These are phyloP conservation scores for Lactarius indigo DNA, from an alignment of 768 basidiomycete genomes.

Conservation along the genomic window DNA sequence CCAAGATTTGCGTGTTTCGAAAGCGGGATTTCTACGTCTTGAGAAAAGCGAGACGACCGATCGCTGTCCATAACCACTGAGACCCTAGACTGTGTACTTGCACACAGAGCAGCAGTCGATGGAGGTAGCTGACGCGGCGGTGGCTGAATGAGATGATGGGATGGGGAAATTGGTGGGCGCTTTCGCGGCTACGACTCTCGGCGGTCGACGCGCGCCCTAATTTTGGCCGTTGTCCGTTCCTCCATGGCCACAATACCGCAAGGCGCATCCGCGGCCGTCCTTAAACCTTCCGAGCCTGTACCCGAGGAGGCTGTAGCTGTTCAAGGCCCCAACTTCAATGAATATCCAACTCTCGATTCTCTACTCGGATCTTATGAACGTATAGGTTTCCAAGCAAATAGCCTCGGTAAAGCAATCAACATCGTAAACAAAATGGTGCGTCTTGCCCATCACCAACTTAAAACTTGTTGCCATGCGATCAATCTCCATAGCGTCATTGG, in stretches of 20 bases:
- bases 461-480: background rate
- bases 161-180: constrained; percentile 10
- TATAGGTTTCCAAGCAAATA: constrained; percentile 98
- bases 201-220: background rate
- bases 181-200: background rate
- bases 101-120: background rate
- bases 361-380: constrained; percentile 79
- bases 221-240: background rate
- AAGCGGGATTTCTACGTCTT: constrained; percentile 1
- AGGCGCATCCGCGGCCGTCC: constrained; percentile 68
- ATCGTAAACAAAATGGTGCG: constrained; percentile 92
- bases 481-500: constrained; percentile 66
- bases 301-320: constrained; percentile 65
- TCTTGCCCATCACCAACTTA: background rate
- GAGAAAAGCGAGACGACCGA: background rate
- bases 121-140: constrained; percentile 14
- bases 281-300: constrained; percentile 72
- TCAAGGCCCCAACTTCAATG: constrained; percentile 83
- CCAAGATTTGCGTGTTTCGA: background rate
- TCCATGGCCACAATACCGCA: constrained; percentile 40
- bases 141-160: constrained; percentile 4
- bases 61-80: background rate
- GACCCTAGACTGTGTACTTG: background rate
- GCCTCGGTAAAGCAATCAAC: constrained; percentile 80
- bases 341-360: constrained; percentile 57